Percentiles rank a stretch among this genome's conserved stretches.
These are phyloP conservation scores for Termitomyces sp. DNA, from an alignment of 768 basidiomycete species.

Conservation along the genomic window DNA sequence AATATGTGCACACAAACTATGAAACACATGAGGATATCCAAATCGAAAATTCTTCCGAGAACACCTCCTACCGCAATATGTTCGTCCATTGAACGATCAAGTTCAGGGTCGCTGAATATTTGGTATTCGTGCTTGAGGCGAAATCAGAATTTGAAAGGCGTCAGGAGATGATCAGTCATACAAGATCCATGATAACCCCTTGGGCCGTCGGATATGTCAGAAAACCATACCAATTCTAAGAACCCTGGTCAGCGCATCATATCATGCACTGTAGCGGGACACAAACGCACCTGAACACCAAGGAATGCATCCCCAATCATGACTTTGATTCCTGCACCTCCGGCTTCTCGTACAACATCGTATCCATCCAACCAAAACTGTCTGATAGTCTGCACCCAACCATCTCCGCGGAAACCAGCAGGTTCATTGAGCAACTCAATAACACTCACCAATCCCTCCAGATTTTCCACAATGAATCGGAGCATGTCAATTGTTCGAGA, in stretches of 20 bases:
- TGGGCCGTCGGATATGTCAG: slow-evolving; percentile 46
- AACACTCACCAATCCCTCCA: slow-evolving; percentile 54
- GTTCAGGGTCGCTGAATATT: slow-evolving; percentile 57
- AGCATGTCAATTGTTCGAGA: slow-evolving; percentile 55
- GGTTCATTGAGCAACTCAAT: slow-evolving; percentile 71
- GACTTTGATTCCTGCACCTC: slow-evolving; percentile 43
- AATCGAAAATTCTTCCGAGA: background rate
- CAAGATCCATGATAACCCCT: slow-evolving; percentile 63
- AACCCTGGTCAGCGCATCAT: slow-evolving; percentile 1
- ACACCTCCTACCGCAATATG: slow-evolving; percentile 44
- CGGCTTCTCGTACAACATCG: slow-evolving; percentile 44
- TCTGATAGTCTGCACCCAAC: slow-evolving; percentile 38
- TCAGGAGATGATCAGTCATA: slow-evolving; percentile 16
- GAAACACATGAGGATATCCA: background rate
- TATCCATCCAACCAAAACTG: slow-evolving; percentile 62
- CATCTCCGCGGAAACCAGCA: slow-evolving; percentile 42
- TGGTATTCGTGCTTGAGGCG: slow-evolving; percentile 61
- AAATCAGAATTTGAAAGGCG: slow-evolving; percentile 1
- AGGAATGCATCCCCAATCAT: slow-evolving; percentile 74
- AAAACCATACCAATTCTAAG: slow-evolving; percentile 56
- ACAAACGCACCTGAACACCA: slow-evolving; percentile 40
- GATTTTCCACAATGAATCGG: slow-evolving; percentile 43
- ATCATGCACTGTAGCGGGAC: background rate
- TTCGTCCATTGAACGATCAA: slow-evolving; percentile 46
- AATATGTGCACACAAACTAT: slow-evolving; percentile 52